Base-by-base conservation (phyloP, 495 filamentous ascomycete species). In the Hypoxylon intermedium region DNA sequence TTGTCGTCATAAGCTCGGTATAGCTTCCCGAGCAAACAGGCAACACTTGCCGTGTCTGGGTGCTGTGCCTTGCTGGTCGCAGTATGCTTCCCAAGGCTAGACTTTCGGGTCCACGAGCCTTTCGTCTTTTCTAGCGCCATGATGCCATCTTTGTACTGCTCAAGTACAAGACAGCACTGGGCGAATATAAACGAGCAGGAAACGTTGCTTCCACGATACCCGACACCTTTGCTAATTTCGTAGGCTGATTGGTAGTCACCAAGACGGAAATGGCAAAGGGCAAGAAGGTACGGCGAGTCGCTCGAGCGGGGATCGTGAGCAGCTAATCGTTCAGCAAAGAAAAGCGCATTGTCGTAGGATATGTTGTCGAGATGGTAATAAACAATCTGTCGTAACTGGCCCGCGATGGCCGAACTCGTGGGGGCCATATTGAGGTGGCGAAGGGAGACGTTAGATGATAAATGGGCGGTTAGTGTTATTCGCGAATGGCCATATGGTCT, bases 341-440 rank as follows among this genome's bases (percentile, higher is more conserved):
- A 98, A 23, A 96, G 84, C 46, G 94, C 94, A 64, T 94, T 97
- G 26, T 89, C 83, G 62, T 89, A 80, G 23, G 93, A 82, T 65
- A 93, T 87, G 64, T 93, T 95, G 75, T 98, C 94, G 71, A 98
- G 85, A 69, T 96, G 87, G 75, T 98, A 96, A 74, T 92, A 89
- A 57, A 98, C 86, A 47, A 91, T 81, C 68, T 94, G 89, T 69
- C 89, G 84, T 63, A 98, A 78, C 74, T 96, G 89, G 71, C 79
- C 79, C 34, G 88, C 79, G 62, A 92, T 81, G 70, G 87, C 81
- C 13, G 82, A 72, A 60, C 80, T 84, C 24, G 83, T 83, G 6
- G 90, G 87, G 52, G 89, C 83, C 92, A 95, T 95, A 70, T 58
- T 82, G 65, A 46, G 31, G n/a, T 49, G 43, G 26, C 20, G 18